Evolutionary conservation across 257 asterid species (phyloP), one percentile per base, ranked within the genome.

Genomic region (Vinca minor): DNA sequence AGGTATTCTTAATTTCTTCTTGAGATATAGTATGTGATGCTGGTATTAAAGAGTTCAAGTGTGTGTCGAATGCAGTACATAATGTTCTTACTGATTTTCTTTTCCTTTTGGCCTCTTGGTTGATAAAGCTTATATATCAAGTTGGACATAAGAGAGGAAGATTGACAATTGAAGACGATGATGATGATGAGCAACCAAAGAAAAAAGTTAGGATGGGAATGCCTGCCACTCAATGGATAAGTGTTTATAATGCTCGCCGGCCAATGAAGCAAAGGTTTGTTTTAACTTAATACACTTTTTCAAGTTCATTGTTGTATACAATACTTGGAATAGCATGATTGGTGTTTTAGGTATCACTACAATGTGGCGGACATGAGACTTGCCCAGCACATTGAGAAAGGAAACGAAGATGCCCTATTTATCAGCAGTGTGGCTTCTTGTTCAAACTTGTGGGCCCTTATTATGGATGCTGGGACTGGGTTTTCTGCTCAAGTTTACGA

Each of bases 401-500:
- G 95, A 78, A 80, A 76, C n/a, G 88, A 69, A 38, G 94, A 87
- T 75, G 88, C 91, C 25, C 64, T 87, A 35, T 85, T 50, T 52
- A 87, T 87, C 75, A 85, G 88, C 71, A 62, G 85, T 17, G 87
- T 85, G 56, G 83, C 90, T 44, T 87, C 94, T 54, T 75, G 84
- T 72, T 76, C 78, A 15, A 83, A 80, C 66, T 76, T 85, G 55
- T 87, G 95, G 95, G 88, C 95, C 63, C 62, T 87, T 49, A 80
- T 87, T 66, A 83, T 87, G 94, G 95, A 87, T 72, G 87, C 88
- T 42, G 91, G 91, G 61, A 87, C 95, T 23, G 94, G 91, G 61
- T 85, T 78, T 60, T 73, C 70, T 53, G 71, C 69, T 68, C 95
- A 87, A 85, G 81, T 77, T 62, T 83, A 85, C 71, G 83, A 79